These are phyloP conservation scores for Jatropha multifida DNA, from an alignment of 441 rosid species.

Conservation along the genomic window DNA sequence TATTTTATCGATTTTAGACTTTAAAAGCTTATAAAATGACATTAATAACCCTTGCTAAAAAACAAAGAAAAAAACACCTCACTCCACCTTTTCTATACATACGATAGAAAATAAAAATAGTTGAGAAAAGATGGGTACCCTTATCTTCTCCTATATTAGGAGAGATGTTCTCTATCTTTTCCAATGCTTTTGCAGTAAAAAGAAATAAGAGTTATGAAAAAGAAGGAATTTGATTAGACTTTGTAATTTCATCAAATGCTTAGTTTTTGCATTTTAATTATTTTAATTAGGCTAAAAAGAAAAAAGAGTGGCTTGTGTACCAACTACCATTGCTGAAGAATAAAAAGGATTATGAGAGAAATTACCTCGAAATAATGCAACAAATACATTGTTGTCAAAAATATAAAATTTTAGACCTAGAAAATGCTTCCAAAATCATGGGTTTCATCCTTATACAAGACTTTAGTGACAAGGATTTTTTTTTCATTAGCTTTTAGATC, in stretches of 20 bases:
- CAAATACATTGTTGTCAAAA: slow-evolving; percentile 56
- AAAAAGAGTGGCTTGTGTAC: neutral
- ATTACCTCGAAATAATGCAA: slow-evolving; percentile 26
- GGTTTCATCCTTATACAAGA: slow-evolving; percentile 80
- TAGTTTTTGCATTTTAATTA: neutral
- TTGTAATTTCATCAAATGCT: too few relatives aligned
- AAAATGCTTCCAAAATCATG: slow-evolving; percentile 80
- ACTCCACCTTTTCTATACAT: too few relatives aligned
- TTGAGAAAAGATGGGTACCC: too few relatives aligned
- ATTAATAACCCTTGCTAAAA: too few relatives aligned
- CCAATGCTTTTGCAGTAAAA: neutral
- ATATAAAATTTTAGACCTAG: slow-evolving; percentile 65
- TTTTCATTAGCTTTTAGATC: slow-evolving; percentile 61
- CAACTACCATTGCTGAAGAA: slow-evolving; percentile 11
- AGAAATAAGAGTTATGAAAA: too few relatives aligned
- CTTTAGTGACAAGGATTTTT: slow-evolving; percentile 58
- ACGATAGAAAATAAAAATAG: too few relatives aligned
- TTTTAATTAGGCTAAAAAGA: neutral
- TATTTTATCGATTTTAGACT: too few relatives aligned
- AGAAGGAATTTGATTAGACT: too few relatives aligned
- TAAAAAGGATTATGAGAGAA: neutral
- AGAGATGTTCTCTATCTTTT: too few relatives aligned
- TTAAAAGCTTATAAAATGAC: too few relatives aligned
- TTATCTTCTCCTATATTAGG: too few relatives aligned
- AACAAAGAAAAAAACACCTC: too few relatives aligned